Percentiles rank a stretch among this genome's conserved stretches.
Conservation (phyloP, 495 filamentous ascomycete species). For the Parathielavia appendiculata region DNA sequence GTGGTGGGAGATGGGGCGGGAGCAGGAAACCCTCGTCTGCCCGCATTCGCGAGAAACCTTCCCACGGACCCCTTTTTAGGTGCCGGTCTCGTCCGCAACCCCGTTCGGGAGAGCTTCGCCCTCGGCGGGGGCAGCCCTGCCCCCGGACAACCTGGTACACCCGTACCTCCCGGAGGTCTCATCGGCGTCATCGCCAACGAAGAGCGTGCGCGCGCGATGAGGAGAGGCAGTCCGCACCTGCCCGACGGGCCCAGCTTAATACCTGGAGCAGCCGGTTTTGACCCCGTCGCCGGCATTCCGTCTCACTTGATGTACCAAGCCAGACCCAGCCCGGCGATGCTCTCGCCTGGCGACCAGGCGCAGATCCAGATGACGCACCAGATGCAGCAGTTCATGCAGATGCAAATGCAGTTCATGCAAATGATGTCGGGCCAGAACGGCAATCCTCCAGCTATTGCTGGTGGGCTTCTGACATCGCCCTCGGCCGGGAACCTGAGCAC, state of each 20-base stretch:
- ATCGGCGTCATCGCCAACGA: constrained; percentile 88
- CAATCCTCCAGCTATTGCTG: constrained; percentile 27
- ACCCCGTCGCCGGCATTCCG: constrained; percentile 44
- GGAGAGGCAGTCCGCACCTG: constrained; percentile 71
- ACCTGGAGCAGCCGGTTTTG: constrained; percentile 32
- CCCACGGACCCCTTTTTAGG: constrained; percentile 88
- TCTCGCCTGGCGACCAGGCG: constrained; percentile 64
- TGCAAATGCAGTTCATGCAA: constrained; percentile 88
- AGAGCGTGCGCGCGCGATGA: constrained; percentile 69
- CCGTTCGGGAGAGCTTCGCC: constrained; percentile 71
- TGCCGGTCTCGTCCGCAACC: constrained; percentile 67
- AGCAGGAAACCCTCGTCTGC: constrained; percentile 40
- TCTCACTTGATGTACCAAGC: constrained; percentile 46
- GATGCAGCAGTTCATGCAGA: constrained; percentile 85
- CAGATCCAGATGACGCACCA: constrained; percentile 82
- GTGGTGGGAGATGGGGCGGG: constrained; percentile 25
- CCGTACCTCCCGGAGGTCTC: constrained; percentile 60
- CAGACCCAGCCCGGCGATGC: constrained; percentile 37
- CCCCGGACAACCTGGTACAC: constrained; percentile 22
- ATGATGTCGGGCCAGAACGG: constrained; percentile 45
- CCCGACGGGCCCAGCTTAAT: constrained; percentile 37
- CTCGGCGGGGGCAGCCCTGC: constrained; percentile 59
- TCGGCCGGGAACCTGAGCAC: constrained; percentile 17
- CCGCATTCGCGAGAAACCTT: constrained; percentile 80
- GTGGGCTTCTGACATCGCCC: constrained; percentile 6